Base-by-base conservation (phyloP, 2,329 filamentous ascomycete genomes). In the Penicillium sp. region DNA sequence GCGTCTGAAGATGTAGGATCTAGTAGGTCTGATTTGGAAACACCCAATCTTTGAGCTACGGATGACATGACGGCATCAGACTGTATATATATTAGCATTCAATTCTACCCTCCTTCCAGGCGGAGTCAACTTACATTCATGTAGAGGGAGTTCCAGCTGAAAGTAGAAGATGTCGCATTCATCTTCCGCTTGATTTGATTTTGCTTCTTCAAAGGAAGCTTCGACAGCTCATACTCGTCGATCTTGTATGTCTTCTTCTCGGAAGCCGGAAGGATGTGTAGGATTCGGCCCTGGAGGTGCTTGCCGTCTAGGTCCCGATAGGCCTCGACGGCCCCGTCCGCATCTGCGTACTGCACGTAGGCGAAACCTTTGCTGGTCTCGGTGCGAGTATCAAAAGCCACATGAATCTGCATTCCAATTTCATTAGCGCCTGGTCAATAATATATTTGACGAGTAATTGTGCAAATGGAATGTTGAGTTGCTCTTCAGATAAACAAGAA, bases 101-200 rank as follows among this genome's bases (percentile, higher is more conserved):
- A 24, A 39, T 5, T 28, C 27, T 33, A 39, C 18, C 22, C 9
- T 14, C 8, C 14, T 28, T 44, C 28, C 2, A 28, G 36, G 13
- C 24, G 4, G 14, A 24, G n/a, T 13, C 27, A 41, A 69, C 69
- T 70, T 75, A 90, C 88, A 73, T 88, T 96, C 89, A 99, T 95
- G 73, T 94, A 99, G n/a, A 99, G 79, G n/a, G 92, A 92, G 76
- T 99, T 99, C 94, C 94, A 99, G 69, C 92, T 96, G 75, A 97
- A 97, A 1, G 83, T 85, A 44, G 82, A 84, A 27, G 86, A 87
- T 8, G 88, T 81, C 20, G 92, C 89, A 63, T 92, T 87, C 44
- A 86, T 81, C 74, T 89, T 95, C 65, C 88, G 89, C 69, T 88
- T 90, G 61, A 97, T 88, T 64, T 95, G 83, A 63, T 90, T 90